Conservation (phyloP, 805 yeast species). For the Candida montana region DNA sequence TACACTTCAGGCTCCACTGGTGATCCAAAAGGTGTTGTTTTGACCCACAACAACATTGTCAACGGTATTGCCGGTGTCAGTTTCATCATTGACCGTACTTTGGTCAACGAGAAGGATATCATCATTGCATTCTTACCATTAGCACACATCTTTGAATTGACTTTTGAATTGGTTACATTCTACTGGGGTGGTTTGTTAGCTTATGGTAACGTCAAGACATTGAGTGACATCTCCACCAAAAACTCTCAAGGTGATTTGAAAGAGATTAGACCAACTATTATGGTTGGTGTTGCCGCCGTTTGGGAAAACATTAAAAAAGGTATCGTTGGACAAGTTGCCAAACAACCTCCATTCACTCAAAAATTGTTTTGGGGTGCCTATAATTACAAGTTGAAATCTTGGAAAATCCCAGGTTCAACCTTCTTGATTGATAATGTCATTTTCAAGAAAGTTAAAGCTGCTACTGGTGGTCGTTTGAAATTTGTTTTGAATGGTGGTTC, state of each 20-base stretch:
- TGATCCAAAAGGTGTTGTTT: slow-evolving; percentile 71
- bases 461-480: slow-evolving; percentile 88
- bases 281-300: slow-evolving; percentile 99
- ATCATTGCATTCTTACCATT: slow-evolving; percentile 86
- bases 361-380: slow-evolving; percentile 87
- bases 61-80: slow-evolving; percentile 86
- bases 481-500: slow-evolving; percentile 87
- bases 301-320: slow-evolving; percentile 97
- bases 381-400: slow-evolving; percentile 60
- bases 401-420: slow-evolving; percentile 69
- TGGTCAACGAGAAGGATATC: slow-evolving; percentile 56
- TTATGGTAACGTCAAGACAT: slow-evolving; percentile 88
- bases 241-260: slow-evolving; percentile 87
- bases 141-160: slow-evolving; percentile 94
- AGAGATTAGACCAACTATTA: slow-evolving; percentile 82
- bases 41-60: slow-evolving; percentile 60
- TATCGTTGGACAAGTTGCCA: slow-evolving; percentile 65
- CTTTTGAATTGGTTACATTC: slow-evolving; percentile 71
- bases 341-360: slow-evolving; percentile 61
- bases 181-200: slow-evolving; percentile 91
- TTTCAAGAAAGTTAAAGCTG: slow-evolving; percentile 84
- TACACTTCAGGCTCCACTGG: slow-evolving; percentile 79
- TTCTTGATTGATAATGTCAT: slow-evolving; percentile 60
- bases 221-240: slow-evolving; percentile 73
- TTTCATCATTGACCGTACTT: slow-evolving; percentile 47